These are phyloP conservation scores for Raffaelea albimanens DNA, from an alignment of 2,329 filamentous ascomycete genomes.

Conservation along the genomic window DNA sequence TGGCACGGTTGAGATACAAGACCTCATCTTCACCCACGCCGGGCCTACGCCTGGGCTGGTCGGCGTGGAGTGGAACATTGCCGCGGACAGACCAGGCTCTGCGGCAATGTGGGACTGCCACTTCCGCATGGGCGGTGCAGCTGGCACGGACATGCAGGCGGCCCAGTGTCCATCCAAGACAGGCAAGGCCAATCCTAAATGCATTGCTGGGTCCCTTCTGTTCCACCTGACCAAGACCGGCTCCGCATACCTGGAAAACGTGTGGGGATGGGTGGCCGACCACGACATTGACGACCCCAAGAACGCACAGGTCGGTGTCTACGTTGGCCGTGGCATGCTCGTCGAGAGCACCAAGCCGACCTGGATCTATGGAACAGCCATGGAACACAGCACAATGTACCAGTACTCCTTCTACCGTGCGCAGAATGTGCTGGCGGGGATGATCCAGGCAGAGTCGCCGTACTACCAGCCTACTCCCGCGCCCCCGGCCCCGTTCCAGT, in stretches of 20 bases:
- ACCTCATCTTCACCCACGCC: constrained; percentile 56
- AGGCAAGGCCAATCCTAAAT: constrained; percentile 30
- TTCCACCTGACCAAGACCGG: constrained; percentile 31
- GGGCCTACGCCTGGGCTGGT: constrained; percentile 59
- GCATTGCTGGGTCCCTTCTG: constrained; percentile 50
- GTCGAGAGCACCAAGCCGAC: constrained; percentile 18
- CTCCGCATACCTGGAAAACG: constrained; percentile 35
- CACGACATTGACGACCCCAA: constrained; percentile 26
- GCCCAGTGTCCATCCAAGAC: constrained; percentile 40
- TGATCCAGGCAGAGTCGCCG: constrained; percentile 30
- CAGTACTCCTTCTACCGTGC: constrained; percentile 37
- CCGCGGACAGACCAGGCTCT: constrained; percentile 34
- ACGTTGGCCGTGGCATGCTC: constrained; percentile 7
- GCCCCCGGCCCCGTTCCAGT: no score
- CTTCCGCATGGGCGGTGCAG: constrained; percentile 60
- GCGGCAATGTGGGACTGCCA: constrained; percentile 59
- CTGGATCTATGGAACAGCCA: constrained; percentile 29
- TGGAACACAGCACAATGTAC: constrained; percentile 36
- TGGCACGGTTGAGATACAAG: constrained; percentile 58
- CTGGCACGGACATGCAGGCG: constrained; percentile 54
- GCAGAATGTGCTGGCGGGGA: constrained; percentile 35
- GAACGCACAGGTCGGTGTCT: not conserved
- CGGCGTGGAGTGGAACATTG: constrained; percentile 63
- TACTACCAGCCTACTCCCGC: constrained; percentile 21
- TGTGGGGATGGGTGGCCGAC: constrained; percentile 59